These are phyloP conservation scores for Tricladium varicosporioides DNA, from an alignment of 2,329 filamentous ascomycete species.

Conservation along the genomic window DNA sequence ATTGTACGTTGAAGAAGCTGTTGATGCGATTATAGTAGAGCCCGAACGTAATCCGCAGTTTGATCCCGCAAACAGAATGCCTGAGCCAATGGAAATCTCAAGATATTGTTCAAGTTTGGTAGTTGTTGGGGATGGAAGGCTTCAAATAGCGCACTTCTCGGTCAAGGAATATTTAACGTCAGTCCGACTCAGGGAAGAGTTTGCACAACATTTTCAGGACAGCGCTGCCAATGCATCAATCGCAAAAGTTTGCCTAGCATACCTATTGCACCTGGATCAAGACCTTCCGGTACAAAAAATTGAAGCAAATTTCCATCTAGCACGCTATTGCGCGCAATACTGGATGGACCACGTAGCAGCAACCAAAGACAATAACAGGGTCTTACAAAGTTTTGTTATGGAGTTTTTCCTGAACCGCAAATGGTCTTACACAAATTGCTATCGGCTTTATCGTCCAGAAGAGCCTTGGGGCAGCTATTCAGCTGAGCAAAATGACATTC, in stretches of 20 bases:
- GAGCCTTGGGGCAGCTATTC: not conserved
- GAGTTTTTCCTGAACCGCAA: constrained; percentile 2
- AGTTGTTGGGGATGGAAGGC: not conserved
- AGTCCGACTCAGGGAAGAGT: constrained; percentile 11
- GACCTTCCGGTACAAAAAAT: not conserved
- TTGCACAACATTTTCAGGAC: constrained; percentile 9
- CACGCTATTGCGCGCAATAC: constrained; percentile 8
- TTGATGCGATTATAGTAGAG: constrained; percentile 1
- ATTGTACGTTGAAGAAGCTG: constrained; percentile 27
- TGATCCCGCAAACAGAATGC: constrained; percentile 23
- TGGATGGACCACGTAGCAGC: constrained; percentile 11
- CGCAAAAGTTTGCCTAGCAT: constrained; percentile 21
- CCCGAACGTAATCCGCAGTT: constrained; percentile 25
- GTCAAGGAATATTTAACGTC: constrained; percentile 34
- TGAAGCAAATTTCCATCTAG: constrained; percentile 9
- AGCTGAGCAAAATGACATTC: not conserved
- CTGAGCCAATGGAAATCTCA: constrained; percentile 31
- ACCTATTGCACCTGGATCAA: not conserved
- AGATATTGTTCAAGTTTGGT: constrained; percentile 6
- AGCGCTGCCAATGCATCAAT: constrained; percentile 15
- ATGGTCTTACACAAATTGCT: not conserved
- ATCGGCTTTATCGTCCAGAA: not conserved
- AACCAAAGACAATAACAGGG: constrained; percentile 15
- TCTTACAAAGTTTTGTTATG: not conserved
- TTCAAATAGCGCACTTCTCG: constrained; percentile 31